Evolutionary conservation across 2,329 filamentous ascomycete species (phyloP).

Genomic region (Claviceps digitariae): DNA sequence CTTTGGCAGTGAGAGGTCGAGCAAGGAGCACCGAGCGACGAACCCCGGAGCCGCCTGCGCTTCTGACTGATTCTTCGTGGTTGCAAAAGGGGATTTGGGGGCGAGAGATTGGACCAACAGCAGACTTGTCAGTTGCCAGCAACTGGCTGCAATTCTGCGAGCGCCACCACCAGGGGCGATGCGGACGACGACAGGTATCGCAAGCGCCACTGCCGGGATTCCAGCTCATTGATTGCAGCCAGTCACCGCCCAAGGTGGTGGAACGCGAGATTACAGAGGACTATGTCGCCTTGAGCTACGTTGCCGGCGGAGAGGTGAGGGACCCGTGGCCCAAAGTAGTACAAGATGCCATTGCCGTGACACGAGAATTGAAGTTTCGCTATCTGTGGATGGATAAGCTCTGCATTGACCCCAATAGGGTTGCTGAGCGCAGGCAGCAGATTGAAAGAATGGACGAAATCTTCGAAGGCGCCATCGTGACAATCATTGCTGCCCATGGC

Average conservation of each 20-base stretch:
- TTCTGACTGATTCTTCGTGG: conserved; percentile 11
- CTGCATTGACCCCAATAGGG: conserved; percentile 17
- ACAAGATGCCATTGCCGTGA: conserved; percentile 18
- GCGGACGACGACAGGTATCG: conserved; percentile 14
- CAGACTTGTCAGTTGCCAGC: conserved; percentile 17
- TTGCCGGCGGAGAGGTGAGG: conserved; percentile 16
- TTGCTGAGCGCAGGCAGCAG: conserved; percentile 16
- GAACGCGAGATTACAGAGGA: conserved; percentile 15
- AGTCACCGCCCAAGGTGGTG: conserved; percentile 18
- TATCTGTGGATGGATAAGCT: conserved; percentile 27
- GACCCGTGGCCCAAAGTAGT: conserved; percentile 19
- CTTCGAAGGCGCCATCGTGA: conserved; percentile 20
- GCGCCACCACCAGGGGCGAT: conserved; percentile 19
- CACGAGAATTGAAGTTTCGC: conserved; percentile 17
- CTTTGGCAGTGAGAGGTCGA: conserved; percentile 7
- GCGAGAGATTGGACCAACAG: conserved; percentile 15
- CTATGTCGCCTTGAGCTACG: conserved; percentile 23
- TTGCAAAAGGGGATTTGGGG: conserved; percentile 21
- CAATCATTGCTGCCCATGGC: conserved; percentile 26
- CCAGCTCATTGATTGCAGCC: conserved; percentile 20
- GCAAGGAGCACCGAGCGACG: conserved; percentile 5
- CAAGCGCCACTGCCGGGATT: conserved; percentile 18
- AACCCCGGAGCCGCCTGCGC: conserved; percentile 4
- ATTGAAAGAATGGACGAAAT: conserved; percentile 25
- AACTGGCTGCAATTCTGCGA: conserved; percentile 23